These are phyloP conservation scores for Euphorbia schlechtendalii DNA, from an alignment of 441 rosid species.

Conservation along the genomic window DNA sequence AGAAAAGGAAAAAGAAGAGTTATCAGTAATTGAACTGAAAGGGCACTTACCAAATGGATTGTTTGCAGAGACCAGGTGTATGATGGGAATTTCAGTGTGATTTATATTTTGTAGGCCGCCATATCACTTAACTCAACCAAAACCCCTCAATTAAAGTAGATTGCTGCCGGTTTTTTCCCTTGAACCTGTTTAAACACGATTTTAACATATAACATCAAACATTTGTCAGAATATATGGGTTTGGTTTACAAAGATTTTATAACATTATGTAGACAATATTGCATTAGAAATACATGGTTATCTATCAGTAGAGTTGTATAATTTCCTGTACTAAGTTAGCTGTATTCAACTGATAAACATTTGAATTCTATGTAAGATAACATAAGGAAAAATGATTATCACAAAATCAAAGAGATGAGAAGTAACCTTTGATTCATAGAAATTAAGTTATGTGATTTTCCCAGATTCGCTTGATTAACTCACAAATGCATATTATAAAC, in stretches of 20 bases:
- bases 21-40: no score
- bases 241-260: not conserved
- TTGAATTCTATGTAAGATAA: not conserved
- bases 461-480: no score
- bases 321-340: not conserved
- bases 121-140: constrained; percentile 66
- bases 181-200: constrained; percentile 35
- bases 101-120: no score
- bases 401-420: no score
- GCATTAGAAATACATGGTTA: not conserved
- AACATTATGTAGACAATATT: not conserved
- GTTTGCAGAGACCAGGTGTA: no score
- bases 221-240: not conserved
- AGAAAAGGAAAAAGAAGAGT: no score
- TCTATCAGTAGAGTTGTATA: not conserved
- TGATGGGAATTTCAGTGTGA: no score
- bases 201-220: not conserved
- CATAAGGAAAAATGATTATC: no score
- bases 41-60: no score
- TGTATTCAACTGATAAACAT: not conserved
- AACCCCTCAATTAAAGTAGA: constrained; percentile 45
- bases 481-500: no score
- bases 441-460: no score
- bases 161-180: constrained; percentile 66
- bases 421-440: no score